Conservation (phyloP, 2,329 filamentous ascomycete genomes). For the Fusarium anthophilum region DNA sequence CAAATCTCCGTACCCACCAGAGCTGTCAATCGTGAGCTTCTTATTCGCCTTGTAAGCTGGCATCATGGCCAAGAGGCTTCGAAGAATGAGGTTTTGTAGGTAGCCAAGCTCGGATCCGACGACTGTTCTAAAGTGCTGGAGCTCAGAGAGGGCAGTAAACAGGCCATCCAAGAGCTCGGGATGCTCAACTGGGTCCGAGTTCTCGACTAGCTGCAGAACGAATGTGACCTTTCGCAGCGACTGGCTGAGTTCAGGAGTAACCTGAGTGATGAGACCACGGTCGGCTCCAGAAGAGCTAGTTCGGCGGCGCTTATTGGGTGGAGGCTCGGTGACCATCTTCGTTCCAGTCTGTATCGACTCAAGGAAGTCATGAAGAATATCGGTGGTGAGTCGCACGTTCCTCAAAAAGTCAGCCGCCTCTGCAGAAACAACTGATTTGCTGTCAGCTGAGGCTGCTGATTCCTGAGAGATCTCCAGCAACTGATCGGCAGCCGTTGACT, state of each 20-base stretch:
- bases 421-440: conserved; percentile 54
- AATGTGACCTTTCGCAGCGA: conserved; percentile 82
- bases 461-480: conserved; percentile 70
- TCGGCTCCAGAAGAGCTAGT: conserved; percentile 78
- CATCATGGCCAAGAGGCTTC: conserved; percentile 85
- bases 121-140: conserved; percentile 84
- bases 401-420: conserved; percentile 78
- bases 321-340: conserved; percentile 75
- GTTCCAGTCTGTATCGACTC: conserved; percentile 78
- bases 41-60: conserved; percentile 74
- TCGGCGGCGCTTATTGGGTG: conserved; percentile 80
- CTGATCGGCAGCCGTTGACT: conserved; percentile 66
- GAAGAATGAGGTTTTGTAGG: conserved; percentile 84
- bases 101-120: conserved; percentile 90
- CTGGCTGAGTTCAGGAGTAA: conserved; percentile 71
- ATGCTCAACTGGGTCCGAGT: conserved; percentile 78
- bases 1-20: conserved; percentile 85
- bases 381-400: conserved; percentile 76
- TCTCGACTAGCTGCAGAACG: conserved; percentile 88
- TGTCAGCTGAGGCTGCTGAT: conserved; percentile 45
- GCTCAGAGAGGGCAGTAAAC: conserved; percentile 85
- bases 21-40: conserved; percentile 74
- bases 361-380: conserved; percentile 77
- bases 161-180: conserved; percentile 80
- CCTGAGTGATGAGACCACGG: conserved; percentile 66